Percentiles rank a stretch among this genome's conserved stretches.
These are phyloP conservation scores for Phytophthora cactorum DNA, from an alignment of 352 stramenopile species.

Conservation along the genomic window DNA sequence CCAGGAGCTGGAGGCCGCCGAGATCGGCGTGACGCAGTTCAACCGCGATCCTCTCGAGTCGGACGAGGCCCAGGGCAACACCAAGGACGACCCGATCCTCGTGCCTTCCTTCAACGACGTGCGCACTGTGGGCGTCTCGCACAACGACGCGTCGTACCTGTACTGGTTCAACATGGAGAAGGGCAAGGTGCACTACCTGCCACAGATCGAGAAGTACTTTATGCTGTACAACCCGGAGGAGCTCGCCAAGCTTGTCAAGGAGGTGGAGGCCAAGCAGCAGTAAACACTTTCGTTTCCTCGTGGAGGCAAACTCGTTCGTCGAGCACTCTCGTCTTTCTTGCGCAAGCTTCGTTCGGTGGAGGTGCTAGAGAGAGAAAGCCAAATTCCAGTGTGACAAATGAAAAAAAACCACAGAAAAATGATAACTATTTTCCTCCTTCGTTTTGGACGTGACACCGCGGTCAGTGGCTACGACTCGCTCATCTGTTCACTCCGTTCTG, in stretches of 20 bases:
- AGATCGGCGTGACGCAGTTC: constrained; percentile 71
- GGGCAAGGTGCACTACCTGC: constrained; percentile 89
- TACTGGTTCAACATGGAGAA: constrained; percentile 90
- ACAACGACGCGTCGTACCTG: constrained; percentile 91
- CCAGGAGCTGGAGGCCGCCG: constrained; percentile 74
- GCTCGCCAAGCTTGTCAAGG: constrained; percentile 81
- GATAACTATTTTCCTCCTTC: constrained; percentile 36
- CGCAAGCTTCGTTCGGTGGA: constrained; percentile 3
- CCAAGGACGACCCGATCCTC: constrained; percentile 89
- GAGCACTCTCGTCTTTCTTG: neutral
- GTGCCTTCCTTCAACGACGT: constrained; percentile 80
- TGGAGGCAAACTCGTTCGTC: neutral
- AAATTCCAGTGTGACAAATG: constrained; percentile 30
- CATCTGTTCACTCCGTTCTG: constrained; percentile 3
- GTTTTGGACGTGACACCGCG: neutral
- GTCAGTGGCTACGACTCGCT: neutral
- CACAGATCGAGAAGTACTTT: constrained; percentile 91
- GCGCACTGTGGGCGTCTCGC: constrained; percentile 82
- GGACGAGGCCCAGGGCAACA: constrained; percentile 89
- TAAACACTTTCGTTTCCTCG: constrained; percentile 31
- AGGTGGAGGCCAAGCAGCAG: constrained; percentile 84
- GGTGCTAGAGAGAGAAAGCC: constrained; percentile 10
- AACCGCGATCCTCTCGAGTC: constrained; percentile 88
- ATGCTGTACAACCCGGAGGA: constrained; percentile 91
- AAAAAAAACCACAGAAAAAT: constrained; percentile 40